Percentiles rank a stretch among this genome's conserved stretches.
These are phyloP conservation scores for Trametes punicea DNA, from an alignment of 768 basidiomycete species.

Conservation along the genomic window DNA sequence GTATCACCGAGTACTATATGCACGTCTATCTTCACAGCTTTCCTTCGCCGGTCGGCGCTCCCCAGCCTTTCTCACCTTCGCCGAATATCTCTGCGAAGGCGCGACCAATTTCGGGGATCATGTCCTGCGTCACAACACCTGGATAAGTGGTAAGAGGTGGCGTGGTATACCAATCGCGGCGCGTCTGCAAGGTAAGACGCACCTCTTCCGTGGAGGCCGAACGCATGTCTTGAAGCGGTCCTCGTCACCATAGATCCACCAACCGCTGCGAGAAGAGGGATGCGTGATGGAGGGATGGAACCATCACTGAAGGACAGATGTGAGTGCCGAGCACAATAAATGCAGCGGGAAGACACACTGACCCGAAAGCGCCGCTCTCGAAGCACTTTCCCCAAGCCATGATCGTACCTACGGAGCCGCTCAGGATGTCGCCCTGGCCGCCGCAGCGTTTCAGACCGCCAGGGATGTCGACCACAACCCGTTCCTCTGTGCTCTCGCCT, in stretches of 20 bases:
- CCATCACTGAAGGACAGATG: slow-evolving; percentile 41
- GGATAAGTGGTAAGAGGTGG: neutral
- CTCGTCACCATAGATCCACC: slow-evolving; percentile 89
- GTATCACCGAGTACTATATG: too few species aligned
- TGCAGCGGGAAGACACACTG: slow-evolving; percentile 13
- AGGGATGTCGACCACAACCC: slow-evolving; percentile 61
- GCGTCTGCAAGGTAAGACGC: neutral
- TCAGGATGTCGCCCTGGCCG: slow-evolving; percentile 93
- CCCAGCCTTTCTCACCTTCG: slow-evolving; percentile 29
- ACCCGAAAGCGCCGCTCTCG: slow-evolving; percentile 83
- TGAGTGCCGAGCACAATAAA: neutral
- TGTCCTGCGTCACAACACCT: slow-evolving; percentile 31
- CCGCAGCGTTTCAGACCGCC: slow-evolving; percentile 93
- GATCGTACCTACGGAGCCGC: slow-evolving; percentile 83
- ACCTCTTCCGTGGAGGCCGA: slow-evolving; percentile 66
- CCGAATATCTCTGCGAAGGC: slow-evolving; percentile 30
- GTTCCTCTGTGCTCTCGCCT: slow-evolving; percentile 39
- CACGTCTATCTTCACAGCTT: too few species aligned
- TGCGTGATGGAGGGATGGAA: slow-evolving; percentile 52
- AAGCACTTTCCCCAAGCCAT: slow-evolving; percentile 96
- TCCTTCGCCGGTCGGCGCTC: slow-evolving; percentile 5
- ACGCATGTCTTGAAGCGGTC: slow-evolving; percentile 74
- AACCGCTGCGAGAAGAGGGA: slow-evolving; percentile 82
- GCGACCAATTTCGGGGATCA: slow-evolving; percentile 29
- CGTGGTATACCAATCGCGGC: too few species aligned